phyloP scores from a whole-genome alignment of 2,329 filamentous ascomycete species.

The Neonectria magnoliae region DNA sequence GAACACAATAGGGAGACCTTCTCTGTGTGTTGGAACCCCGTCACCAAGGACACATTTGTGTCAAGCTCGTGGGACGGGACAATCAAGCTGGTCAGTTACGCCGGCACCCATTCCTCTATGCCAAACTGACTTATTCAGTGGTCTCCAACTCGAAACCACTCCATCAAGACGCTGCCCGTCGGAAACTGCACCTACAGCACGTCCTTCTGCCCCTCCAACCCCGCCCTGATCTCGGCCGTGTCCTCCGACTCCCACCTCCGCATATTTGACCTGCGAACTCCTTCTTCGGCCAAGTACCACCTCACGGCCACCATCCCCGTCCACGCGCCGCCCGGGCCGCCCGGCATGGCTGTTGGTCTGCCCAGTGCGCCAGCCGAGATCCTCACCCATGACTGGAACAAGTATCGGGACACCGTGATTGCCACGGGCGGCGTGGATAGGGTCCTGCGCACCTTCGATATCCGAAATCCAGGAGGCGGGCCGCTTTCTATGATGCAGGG shows the following conservation, averaged over 20 bases:
- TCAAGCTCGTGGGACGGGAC: slow-evolving; percentile 97
- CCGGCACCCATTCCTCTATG: background rate
- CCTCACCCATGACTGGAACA: slow-evolving; percentile 98
- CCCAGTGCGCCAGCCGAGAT: slow-evolving; percentile 77
- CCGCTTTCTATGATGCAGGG: slow-evolving; percentile 80
- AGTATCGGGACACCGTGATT: slow-evolving; percentile 86
- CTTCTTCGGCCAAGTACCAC: slow-evolving; percentile 87
- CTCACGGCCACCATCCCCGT: slow-evolving; percentile 85
- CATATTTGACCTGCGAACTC: slow-evolving; percentile 90
- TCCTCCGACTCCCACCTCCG: slow-evolving; percentile 89
- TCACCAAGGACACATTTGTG: slow-evolving; percentile 89
- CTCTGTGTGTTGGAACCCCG: slow-evolving; percentile 89
- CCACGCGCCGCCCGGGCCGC: slow-evolving; percentile 70
- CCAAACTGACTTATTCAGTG: slow-evolving; percentile 62
- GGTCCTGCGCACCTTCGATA: slow-evolving; percentile 88
- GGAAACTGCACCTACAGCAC: slow-evolving; percentile 95
- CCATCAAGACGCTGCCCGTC: slow-evolving; percentile 86
- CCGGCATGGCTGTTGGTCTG: slow-evolving; percentile 43
- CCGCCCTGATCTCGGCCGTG: slow-evolving; percentile 85
- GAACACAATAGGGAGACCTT: slow-evolving; percentile 96
- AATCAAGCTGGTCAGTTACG: slow-evolving; percentile 77
- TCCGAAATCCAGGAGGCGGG: slow-evolving; percentile 77
- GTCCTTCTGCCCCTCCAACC: slow-evolving; percentile 89
- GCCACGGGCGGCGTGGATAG: slow-evolving; percentile 92
- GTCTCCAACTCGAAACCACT: slow-evolving; percentile 80